Percentiles rank a stretch among this genome's conserved stretches.
Evolutionary conservation across 2,329 filamentous ascomycete genomes (phyloP).

Genomic region (Hymenoscyphus occultus): DNA sequence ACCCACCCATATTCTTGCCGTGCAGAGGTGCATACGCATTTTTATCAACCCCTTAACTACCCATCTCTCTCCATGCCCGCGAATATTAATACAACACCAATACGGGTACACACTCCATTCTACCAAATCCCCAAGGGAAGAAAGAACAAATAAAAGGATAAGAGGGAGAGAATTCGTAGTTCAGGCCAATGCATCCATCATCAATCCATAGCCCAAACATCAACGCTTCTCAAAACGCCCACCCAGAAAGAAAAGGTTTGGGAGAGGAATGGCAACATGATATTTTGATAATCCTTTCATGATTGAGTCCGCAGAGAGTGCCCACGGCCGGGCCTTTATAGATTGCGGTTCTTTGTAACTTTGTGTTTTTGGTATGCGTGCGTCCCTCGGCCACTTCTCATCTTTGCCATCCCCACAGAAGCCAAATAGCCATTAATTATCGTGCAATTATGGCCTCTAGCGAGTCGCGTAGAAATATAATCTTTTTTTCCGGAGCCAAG

Average conservation of each 20-base stretch:
- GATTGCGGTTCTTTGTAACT: not conserved
- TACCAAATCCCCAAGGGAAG: too few relatives aligned
- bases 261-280: not conserved
- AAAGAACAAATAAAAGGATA: too few relatives aligned
- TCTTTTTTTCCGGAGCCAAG: not conserved
- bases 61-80: too few relatives aligned
- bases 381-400: not conserved
- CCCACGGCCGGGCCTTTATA: not conserved
- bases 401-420: not conserved
- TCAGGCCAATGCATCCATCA: not conserved
- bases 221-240: not conserved
- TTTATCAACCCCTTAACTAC: too few relatives aligned
- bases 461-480: not conserved
- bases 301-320: not conserved
- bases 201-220: constrained; percentile 1
- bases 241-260: not conserved
- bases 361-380: not conserved
- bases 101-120: too few relatives aligned
- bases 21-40: too few relatives aligned
- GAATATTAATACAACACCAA: too few relatives aligned
- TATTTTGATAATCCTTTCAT: constrained; percentile 3
- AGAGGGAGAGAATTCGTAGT: not conserved
- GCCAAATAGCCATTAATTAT: not conserved
- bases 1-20: too few relatives aligned
- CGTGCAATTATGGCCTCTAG: not conserved